Evolutionary conservation across 768 basidiomycete genomes (phyloP), one percentile per base, ranked within the genome.

Genomic region (Clitopilus hobsonii): DNA sequence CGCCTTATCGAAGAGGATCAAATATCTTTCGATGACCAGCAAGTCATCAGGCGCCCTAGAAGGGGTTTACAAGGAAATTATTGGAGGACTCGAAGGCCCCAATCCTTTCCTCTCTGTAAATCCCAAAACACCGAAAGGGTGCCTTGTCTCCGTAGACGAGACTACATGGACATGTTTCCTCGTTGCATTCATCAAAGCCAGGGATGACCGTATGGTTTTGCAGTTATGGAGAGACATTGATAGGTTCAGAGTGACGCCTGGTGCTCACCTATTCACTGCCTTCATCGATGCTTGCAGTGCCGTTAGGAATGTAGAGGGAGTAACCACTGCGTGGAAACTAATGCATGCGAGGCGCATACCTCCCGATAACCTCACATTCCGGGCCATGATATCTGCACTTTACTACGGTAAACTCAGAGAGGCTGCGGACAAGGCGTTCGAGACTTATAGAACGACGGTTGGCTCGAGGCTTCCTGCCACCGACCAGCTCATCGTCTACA

Each of bases 161-260:
- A 67, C 75, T 7, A 69, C 74, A 25, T 91, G 89, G 88, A 76
- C 78, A 0, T 74, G 81, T 1, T 86, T 93, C 61, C 67, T 94
- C 51, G 74, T 77, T 1, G 83, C 78, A 13, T 90, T 91, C 59
- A 69, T 91, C 38, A 77, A 74, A 54, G 75, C 77, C 57, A 73
- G 78, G 30, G 71, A 79, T 26, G 71, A 72, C 38, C 84, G 87
- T 51, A 67, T 85, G 20, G 89, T 85, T 2, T 79, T 77, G 41
- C 69, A 71, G 22, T 63, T 91, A 5, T 92, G 91, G 91, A 73
- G 79, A 29, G 89, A 91, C 64, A 79, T 90, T 71, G 52, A 71
- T 16, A 60, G 67, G 30, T 69, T 77, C 20, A 77, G 76, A 0
- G 66, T 87, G 30, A 66, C 55, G 30, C 84, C 85, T n/a, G 77